Conservation (phyloP, 2,329 filamentous ascomycete species). For the Fusarium sp. region DNA sequence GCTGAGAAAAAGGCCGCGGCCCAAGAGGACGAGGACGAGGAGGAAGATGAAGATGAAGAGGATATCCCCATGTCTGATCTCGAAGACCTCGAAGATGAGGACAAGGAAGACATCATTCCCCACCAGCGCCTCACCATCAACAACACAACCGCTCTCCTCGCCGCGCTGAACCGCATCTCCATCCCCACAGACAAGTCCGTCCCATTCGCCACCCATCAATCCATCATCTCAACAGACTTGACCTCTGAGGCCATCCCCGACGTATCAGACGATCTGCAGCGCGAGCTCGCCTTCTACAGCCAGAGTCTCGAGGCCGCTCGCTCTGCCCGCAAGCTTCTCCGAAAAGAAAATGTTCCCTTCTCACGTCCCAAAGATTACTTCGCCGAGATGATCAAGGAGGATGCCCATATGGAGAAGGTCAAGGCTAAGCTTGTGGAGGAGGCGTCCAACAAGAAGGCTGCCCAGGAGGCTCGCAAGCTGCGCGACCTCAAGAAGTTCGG, state of each 20-base stretch:
- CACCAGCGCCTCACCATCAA: conserved; percentile 97
- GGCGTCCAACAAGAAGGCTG: conserved; percentile 90
- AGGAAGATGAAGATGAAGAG: conserved; percentile 81
- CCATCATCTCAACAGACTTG: conserved; percentile 73
- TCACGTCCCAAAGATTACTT: conserved; percentile 94
- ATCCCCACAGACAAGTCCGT: conserved; percentile 74
- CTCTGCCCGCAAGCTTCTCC: conserved; percentile 76
- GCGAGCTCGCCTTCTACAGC: conserved; percentile 92
- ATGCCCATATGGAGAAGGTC: conserved; percentile 98
- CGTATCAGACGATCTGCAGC: conserved; percentile 88
- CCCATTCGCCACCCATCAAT: conserved; percentile 86
- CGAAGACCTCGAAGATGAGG: conserved; percentile 79
- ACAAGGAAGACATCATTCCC: conserved; percentile 86
- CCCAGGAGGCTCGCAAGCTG: conserved; percentile 89
- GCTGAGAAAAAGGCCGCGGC: conserved; percentile 33
- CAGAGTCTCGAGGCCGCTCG: conserved; percentile 85
- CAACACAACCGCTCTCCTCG: conserved; percentile 87
- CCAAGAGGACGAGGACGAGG: conserved; percentile 60
- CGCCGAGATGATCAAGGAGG: conserved; percentile 98
- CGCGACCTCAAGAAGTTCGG: conserved; percentile 98
- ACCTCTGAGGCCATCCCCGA: conserved; percentile 78
- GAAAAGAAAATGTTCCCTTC: conserved; percentile 86
- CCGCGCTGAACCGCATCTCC: conserved; percentile 80
- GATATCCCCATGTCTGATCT: conserved; percentile 92
- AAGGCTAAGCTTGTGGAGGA: conserved; percentile 93